Evolutionary conservation across 2,329 filamentous ascomycete species (phyloP).

Genomic region (Venturia effusa): DNA sequence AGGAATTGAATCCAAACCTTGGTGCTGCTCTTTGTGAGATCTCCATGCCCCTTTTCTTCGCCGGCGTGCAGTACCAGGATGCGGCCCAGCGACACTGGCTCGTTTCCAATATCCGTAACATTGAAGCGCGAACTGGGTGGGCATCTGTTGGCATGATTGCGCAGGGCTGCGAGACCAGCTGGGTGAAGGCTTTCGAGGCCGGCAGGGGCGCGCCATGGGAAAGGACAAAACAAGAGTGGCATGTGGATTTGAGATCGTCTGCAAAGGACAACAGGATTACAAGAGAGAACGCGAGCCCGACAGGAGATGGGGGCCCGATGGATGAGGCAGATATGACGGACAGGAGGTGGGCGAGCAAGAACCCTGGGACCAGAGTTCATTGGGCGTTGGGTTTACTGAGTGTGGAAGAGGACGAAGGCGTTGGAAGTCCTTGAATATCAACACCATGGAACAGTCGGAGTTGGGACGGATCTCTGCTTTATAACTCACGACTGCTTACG

Average conservation of each 20-base stretch:
- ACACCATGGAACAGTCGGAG: background rate
- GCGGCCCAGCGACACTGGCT: conserved; percentile 66
- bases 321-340: conserved; percentile 3
- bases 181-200: conserved; percentile 63
- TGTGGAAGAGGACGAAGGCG: conserved; percentile 7
- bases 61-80: conserved; percentile 68
- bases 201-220: conserved; percentile 68
- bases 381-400: conserved; percentile 8
- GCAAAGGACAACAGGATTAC: background rate
- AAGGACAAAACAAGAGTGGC: conserved; percentile 32
- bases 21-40: conserved; percentile 76
- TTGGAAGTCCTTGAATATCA: background rate
- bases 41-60: conserved; percentile 75
- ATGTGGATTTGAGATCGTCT: conserved; percentile 7
- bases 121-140: conserved; percentile 77
- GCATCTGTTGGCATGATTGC: conserved; percentile 74
- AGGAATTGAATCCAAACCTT: conserved; percentile 61
- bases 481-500: background rate
- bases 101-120: conserved; percentile 60
- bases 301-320: background rate
- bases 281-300: background rate
- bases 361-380: conserved; percentile 7
- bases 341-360: background rate
- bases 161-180: conserved; percentile 71
- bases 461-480: background rate